Evolutionary conservation across 164 flowering plant genomes (phyloP), one percentile per base, ranked within the genome.

Genomic region (Aristolochia contorta): DNA sequence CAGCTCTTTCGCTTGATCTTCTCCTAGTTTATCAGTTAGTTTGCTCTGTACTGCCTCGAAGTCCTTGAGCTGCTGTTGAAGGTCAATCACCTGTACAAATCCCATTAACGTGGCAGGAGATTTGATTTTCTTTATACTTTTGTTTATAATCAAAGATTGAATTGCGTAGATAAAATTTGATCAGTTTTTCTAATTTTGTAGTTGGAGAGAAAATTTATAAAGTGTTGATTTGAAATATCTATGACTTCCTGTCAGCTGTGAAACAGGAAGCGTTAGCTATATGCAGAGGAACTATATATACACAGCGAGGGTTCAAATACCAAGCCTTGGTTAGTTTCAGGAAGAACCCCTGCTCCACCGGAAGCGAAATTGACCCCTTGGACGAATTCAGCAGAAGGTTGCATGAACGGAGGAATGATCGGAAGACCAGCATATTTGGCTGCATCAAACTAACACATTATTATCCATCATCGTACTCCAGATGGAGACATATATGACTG

Each of bases 341-440:
- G 57, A 23, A 84, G 83, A 52, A 78, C 56, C 13, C 84, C 86
- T 46, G 77, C 76, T 20, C 86, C 86, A 49, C 80, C 84, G 19
- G 86, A 83, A n/a, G 84, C 89, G 54, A 84, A 81, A 70, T 81
- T 81, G 22, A 65, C 86, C 3, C 89, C 86, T 25, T 62, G 15
- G 9, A 37, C 59, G 53, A 30, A 79, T 24, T 79, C 75, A 47
- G 68, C 70, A 4, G 77, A 78, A 9, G 82, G 79, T 56, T 76
- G 72, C 52, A 72, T 54, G 67, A 61, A 81, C 22, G 88, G 77
- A 50, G 84, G 81, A 67, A 83, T 78, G 10, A 78, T 0, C 0
- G 85, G 85, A 64, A 79, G 47, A 32, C 71, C 69, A 10, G 85
- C 82, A 59, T 79, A 81, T 48, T 78, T 76, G 20, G 84, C 85